Evolutionary conservation across 75 land plant species (phyloP).

Genomic region (Azolla pinnata): DNA sequence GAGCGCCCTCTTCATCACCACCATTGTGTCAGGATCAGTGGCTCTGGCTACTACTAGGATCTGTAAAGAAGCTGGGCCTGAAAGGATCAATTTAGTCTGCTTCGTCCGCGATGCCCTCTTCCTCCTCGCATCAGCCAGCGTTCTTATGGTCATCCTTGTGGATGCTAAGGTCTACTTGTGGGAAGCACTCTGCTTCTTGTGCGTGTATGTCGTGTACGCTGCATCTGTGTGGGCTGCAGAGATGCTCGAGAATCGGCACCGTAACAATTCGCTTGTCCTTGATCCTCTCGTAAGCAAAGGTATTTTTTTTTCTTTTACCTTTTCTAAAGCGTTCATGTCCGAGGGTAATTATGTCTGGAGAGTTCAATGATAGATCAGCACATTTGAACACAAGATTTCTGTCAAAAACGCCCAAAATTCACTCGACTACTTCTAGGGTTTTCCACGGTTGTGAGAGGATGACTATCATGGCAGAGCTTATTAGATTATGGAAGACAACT

Average conservation of each 20-base stretch:
- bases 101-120: constrained; percentile 54
- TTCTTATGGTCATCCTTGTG: constrained; percentile 30
- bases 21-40: constrained; percentile 41
- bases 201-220: constrained; percentile 51
- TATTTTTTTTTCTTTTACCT: not conserved
- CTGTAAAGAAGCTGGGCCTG: not conserved
- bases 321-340: no score
- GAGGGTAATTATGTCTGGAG: no score
- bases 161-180: constrained; percentile 38
- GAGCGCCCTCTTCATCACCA: constrained; percentile 51
- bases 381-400: no score
- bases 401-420: no score
- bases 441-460: no score
- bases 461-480: no score
- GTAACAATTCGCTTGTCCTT: not conserved
- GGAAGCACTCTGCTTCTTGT: constrained; percentile 42
- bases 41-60: constrained; percentile 7
- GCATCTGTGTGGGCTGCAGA: constrained; percentile 16
- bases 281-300: constrained; percentile 1
- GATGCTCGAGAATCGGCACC: not conserved
- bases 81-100: constrained; percentile 21
- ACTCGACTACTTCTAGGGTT: no score
- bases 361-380: no score
- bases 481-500: no score
- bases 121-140: constrained; percentile 29